A percentile compares a stretch with the other conserved stretches of the same genome.
phyloP scores from a whole-genome alignment of 352 stramenopile genomes.

The Phytophthora boehmeriae region DNA sequence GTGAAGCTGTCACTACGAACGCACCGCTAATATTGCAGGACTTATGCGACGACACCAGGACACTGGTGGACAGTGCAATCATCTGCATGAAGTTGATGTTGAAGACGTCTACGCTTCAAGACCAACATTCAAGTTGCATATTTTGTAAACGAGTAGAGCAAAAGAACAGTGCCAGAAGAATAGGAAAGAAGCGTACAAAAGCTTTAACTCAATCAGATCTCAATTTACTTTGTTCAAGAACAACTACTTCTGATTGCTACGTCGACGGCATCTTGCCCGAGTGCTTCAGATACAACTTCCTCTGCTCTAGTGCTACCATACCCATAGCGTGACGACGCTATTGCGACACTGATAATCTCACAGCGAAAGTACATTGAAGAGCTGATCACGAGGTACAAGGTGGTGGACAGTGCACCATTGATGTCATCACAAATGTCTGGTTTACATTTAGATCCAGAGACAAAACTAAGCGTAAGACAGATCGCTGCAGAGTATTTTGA shows the following conservation, averaged over 20 bases:
- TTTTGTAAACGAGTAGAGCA: no score
- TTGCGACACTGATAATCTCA: conserved; percentile 7
- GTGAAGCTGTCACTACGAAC: no score
- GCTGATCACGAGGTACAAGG: background rate
- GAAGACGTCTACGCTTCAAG: no score
- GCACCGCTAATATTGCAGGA: no score
- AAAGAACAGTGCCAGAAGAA: no score
- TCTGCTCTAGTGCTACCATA: no score
- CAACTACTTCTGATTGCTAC: conserved; percentile 8
- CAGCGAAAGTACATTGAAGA: conserved; percentile 6
- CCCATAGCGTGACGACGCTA: no score
- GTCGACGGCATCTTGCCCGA: conserved; percentile 13
- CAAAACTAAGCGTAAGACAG: conserved; percentile 15
- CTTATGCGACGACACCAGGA: no score
- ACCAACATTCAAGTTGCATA: no score
- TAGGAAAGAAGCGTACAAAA: no score
- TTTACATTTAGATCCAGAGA: conserved; percentile 15
- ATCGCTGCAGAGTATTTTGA: conserved; percentile 26
- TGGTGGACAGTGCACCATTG: background rate
- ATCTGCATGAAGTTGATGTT: no score
- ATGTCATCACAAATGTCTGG: conserved; percentile 9
- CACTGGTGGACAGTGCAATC: no score
- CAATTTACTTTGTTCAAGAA: conserved; percentile 18
- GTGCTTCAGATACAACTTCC: conserved; percentile 14
- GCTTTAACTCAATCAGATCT: conserved; percentile 19